Evolutionary conservation across 2,329 filamentous ascomycete genomes (phyloP), one percentile per base, ranked within the genome.

Genomic region (Neophaeococcomyces mojaviensis): DNA sequence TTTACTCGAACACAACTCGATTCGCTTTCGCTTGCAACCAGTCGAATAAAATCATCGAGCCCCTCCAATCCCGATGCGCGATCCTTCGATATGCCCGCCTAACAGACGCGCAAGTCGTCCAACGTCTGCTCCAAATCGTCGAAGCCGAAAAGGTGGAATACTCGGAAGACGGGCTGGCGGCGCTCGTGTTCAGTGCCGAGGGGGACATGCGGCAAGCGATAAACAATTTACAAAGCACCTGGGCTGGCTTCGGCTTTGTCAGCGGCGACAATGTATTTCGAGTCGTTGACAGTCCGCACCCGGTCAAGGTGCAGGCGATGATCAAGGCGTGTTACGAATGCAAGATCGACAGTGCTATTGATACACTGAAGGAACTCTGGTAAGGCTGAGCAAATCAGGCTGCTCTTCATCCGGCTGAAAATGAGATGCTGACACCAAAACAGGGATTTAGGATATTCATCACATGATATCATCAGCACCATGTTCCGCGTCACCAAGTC

Each of bases 401-500:
- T n/a, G n/a, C n/a, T n/a, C n/a, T n/a, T n/a, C n/a, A n/a, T n/a
- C n/a, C n/a, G n/a, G n/a, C 18, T 8, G 16, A 40, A 7, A 32
- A 15, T n/a, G n/a, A 19, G 28, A 18, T 20, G 31, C 39, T 42
- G 26, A 42, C 26, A 18, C 51, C 42, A 7, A 24, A 16, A 16
- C 49, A 77, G 74, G 77, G 81, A 84, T 50, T 71, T 97, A 49
- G 92, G 92, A 12, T 98, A 98, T 69, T 95, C 88, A n/a, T 94
- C 88, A 58, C 90, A 98, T 69, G 92, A 98, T 65, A 95, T 98
- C 58, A 94, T 98, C 66, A 94, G 86, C 68, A 98, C 90, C 51
- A 98, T 98, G 92, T 97, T 98, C 74, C 83, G 84, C 61, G 92
- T 98, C 49, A 97, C 92, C 37, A 98, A 97, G 73, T 94, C 88